phyloP scores from a whole-genome alignment of 345 rosid species.

The Syzygium grande region DNA sequence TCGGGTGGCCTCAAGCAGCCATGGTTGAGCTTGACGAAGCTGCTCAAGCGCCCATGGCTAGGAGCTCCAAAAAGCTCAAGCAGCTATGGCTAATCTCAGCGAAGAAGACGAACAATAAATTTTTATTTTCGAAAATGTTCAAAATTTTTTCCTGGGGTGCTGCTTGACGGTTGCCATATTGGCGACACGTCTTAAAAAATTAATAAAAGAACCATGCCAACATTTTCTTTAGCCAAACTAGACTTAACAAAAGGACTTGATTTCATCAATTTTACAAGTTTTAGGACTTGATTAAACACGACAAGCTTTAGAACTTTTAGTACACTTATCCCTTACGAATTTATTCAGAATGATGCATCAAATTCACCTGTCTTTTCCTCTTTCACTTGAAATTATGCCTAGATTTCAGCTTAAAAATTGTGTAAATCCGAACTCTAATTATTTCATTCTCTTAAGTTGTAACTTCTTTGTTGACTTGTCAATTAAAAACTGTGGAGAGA shows the following conservation, averaged over 20 bases:
- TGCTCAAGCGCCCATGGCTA: not conserved
- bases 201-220: not conserved
- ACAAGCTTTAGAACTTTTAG: not conserved
- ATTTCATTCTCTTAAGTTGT: not conserved
- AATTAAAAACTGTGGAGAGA: not conserved
- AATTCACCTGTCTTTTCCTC: not conserved
- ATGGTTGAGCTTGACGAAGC: not conserved
- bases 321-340: not conserved
- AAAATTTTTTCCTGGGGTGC: not conserved
- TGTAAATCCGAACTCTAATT: not conserved
- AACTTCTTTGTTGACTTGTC: not conserved
- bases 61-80: not conserved
- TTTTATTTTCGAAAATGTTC: not conserved
- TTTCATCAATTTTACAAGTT: not conserved
- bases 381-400: not conserved
- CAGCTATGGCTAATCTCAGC: not conserved
- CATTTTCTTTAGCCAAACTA: not conserved
- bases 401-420: not conserved
- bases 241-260: not conserved
- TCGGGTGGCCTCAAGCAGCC: not conserved
- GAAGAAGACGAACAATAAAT: not conserved
- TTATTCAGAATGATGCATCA: not conserved
- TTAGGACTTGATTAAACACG: not conserved
- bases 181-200: not conserved
- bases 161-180: not conserved